phyloP scores from a whole-genome alignment of 2,329 filamentous ascomycete genomes.

The Fusarium sp. region DNA sequence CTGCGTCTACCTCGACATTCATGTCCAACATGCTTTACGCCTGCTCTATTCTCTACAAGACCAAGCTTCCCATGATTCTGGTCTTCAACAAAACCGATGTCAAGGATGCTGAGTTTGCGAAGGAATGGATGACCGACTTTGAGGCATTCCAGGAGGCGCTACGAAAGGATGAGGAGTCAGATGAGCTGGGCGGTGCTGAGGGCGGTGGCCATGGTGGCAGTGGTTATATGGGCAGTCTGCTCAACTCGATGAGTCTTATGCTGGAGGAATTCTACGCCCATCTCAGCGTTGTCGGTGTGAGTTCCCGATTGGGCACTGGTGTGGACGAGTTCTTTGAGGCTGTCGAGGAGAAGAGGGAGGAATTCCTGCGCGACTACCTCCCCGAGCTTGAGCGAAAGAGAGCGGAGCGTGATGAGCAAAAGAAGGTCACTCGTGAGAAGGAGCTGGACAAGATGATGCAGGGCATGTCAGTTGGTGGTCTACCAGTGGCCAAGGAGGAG shows the following conservation, averaged over 20 bases:
- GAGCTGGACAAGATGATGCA: slow-evolving; percentile 95
- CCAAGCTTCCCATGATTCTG: slow-evolving; percentile 96
- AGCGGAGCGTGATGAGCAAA: slow-evolving; percentile 79
- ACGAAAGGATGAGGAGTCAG: slow-evolving; percentile 79
- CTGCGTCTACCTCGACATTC: slow-evolving; percentile 92
- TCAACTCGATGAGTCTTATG: slow-evolving; percentile 98
- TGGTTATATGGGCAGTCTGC: slow-evolving; percentile 94
- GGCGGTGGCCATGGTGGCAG: slow-evolving; percentile 77
- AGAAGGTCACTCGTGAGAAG: slow-evolving; percentile 76
- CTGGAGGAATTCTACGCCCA: slow-evolving; percentile 98
- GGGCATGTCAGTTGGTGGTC: slow-evolving; percentile 74
- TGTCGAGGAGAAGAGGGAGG: slow-evolving; percentile 84
- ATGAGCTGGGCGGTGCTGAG: slow-evolving; percentile 79
- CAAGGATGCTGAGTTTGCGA: slow-evolving; percentile 88
- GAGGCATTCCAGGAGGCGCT: slow-evolving; percentile 93
- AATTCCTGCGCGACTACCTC: slow-evolving; percentile 91
- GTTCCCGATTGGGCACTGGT: slow-evolving; percentile 90
- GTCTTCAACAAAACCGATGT: slow-evolving; percentile 99
- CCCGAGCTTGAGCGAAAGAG: slow-evolving; percentile 87
- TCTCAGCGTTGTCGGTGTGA: slow-evolving; percentile 91
- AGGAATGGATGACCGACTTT: slow-evolving; percentile 99
- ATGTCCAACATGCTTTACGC: slow-evolving; percentile 99
- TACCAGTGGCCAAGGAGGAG: slow-evolving; percentile 54
- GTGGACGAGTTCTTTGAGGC: slow-evolving; percentile 94
- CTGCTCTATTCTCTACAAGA: slow-evolving; percentile 98